These are phyloP conservation scores for Anthostomella pinea DNA, from an alignment of 2,329 filamentous ascomycete species.

Conservation along the genomic window DNA sequence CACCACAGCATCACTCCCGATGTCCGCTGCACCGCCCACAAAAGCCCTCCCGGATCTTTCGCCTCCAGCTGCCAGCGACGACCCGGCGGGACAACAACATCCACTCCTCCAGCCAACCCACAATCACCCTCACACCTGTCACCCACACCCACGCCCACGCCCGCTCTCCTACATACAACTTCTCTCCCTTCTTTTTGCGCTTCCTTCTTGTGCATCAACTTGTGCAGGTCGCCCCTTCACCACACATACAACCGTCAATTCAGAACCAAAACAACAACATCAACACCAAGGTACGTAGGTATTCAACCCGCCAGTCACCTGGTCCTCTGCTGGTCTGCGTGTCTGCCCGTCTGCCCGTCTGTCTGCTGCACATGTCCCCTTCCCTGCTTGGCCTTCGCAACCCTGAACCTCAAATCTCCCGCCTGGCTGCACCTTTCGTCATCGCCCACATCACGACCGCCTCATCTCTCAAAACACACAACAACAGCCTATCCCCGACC, in stretches of 20 bases:
- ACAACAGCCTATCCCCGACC: slow-evolving; percentile 19
- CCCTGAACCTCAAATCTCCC: slow-evolving; percentile 26
- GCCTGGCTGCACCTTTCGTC: slow-evolving; percentile 30
- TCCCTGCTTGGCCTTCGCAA: slow-evolving; percentile 26
- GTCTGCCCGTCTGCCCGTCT: background rate
- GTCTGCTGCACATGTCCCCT: slow-evolving; percentile 8
- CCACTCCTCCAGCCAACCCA: slow-evolving; percentile 1
- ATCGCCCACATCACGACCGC: slow-evolving; percentile 30
- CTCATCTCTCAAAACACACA: slow-evolving; percentile 17
- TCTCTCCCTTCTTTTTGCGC: slow-evolving; percentile 21
- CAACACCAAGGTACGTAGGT: slow-evolving; percentile 18
- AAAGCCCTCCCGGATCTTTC: slow-evolving; percentile 25
- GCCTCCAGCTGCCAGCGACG: slow-evolving; percentile 19
- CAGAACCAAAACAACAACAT: slow-evolving; percentile 7
- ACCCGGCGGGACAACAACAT: slow-evolving; percentile 24
- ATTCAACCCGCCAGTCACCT: background rate
- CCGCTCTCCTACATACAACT: slow-evolving; percentile 12
- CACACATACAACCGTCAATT: slow-evolving; percentile 12
- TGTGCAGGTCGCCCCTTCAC: slow-evolving; percentile 22
- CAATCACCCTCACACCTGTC: background rate
- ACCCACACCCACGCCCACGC: slow-evolving; percentile 11
- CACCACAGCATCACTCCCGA: background rate
- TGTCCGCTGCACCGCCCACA: slow-evolving; percentile 15
- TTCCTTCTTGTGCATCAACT: slow-evolving; percentile 26
- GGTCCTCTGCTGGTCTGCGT: background rate